Evolutionary conservation across 2,329 filamentous ascomycete species (phyloP), one percentile per base, ranked within the genome.

Genomic region (Beauveria sp.): DNA sequence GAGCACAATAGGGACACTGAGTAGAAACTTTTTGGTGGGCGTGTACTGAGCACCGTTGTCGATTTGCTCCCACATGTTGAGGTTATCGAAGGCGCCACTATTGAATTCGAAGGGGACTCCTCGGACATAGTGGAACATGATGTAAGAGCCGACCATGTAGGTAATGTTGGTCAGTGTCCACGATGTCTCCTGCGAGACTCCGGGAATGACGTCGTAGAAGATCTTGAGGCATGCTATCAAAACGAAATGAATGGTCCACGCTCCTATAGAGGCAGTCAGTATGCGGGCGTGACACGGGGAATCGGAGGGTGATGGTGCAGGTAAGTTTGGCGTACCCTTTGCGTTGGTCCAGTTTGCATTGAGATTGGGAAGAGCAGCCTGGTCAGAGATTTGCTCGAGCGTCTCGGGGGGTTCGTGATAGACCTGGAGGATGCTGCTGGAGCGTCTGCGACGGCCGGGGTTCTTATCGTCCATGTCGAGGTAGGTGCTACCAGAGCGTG

Each of bases 51-150:
- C 95, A 52, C 95, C 95, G 71, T 98, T 96, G 80, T 99, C 95
- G 74, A 99, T 99, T 79, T 99, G 95, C 80, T 99, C 95, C 95
- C 95, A 99, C 95, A 99, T 98, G 79, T 98, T 99, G 72, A 99
- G 83, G 76, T 99, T 98, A 81, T 99, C 95, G 76, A 98, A 99
- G 68, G 95, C 95, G 63, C 95, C 95, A 61, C 91, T 89, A 73
- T 99, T 99, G 83, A 99, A 99, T 76, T 99, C 95, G 73, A 99
- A 99, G 6, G 95, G 95, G 52, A 98, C 91, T 68, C 95, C 95
- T 72, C 93, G 91, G 68, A 99, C 95, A 82, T 91, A 96, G 78
- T 99, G 95, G 78, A 99, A 99, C 95, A 99, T 99, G 76, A 99
- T 86, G 76, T 98, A 99, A 47, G 93, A 97, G 70, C 92, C 93